Conservation (phyloP, 1,284 basidiomycete genomes). For the Moesziomyces globuligerus region DNA sequence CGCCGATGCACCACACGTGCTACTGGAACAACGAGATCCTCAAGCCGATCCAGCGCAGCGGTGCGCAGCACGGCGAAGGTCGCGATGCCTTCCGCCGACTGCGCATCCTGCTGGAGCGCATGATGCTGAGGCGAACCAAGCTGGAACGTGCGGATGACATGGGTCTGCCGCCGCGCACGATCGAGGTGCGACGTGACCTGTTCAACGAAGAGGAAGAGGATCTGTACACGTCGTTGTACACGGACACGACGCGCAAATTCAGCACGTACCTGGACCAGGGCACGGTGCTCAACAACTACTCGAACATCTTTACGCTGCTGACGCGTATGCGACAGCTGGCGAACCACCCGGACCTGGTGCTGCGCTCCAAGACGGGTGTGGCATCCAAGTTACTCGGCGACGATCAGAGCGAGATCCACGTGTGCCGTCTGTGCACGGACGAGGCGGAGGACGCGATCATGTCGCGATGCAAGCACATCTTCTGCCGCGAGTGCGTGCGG, state of each 20-base stretch:
- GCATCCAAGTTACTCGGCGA: slow-evolving; percentile 58
- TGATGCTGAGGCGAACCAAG: slow-evolving; percentile 86
- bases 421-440: slow-evolving; percentile 93
- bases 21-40: slow-evolving; percentile 68
- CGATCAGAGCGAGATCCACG: slow-evolving; percentile 63
- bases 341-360: slow-evolving; percentile 83
- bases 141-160: slow-evolving; percentile 96
- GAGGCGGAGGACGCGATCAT: slow-evolving; percentile 94
- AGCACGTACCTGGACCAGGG: slow-evolving; percentile 88
- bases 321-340: slow-evolving; percentile 68
- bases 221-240: slow-evolving; percentile 89
- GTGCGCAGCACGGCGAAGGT: slow-evolving; percentile 60
- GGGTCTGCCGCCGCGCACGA: slow-evolving; percentile 92
- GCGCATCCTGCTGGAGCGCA: slow-evolving; percentile 81
- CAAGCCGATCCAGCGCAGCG: slow-evolving; percentile 64
- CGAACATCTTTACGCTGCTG: slow-evolving; percentile 70
- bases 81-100: slow-evolving; percentile 61
- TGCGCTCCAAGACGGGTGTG: slow-evolving; percentile 78
- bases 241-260: slow-evolving; percentile 91
- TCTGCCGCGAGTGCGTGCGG: slow-evolving; percentile 91
- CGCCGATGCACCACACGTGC: slow-evolving; percentile 88
- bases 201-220: slow-evolving; percentile 98
- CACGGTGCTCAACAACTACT: slow-evolving; percentile 73
- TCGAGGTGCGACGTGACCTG: slow-evolving; percentile 87
- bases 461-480: slow-evolving; percentile 83